A percentile compares a stretch with the other conserved stretches of the same genome.
Conservation (phyloP, 192 early-diverging fungal species). For the Obelidium mucronatum region DNA sequence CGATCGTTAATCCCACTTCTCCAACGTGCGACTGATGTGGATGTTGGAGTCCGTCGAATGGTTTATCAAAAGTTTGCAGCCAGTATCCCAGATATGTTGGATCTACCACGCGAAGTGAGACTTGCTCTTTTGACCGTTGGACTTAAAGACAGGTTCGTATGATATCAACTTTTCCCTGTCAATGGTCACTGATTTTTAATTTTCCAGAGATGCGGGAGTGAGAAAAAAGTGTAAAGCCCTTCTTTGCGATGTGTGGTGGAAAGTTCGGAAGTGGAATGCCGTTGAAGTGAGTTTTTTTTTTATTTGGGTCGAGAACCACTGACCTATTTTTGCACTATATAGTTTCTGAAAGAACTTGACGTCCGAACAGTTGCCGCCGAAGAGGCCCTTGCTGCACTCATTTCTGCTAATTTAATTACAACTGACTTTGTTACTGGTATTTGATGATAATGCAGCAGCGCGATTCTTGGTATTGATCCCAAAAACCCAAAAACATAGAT, state of each 20-base stretch:
- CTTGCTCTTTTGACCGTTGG: slow-evolving; percentile 21
- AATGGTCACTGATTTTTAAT: background rate
- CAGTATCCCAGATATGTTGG: slow-evolving; percentile 19
- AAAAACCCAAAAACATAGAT: slow-evolving; percentile 6
- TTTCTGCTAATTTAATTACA: background rate
- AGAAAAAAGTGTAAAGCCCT: slow-evolving; percentile 27
- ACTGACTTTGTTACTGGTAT: slow-evolving; percentile 25
- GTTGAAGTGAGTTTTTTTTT: background rate
- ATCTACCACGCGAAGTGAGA: slow-evolving; percentile 22
- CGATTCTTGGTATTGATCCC: no score
- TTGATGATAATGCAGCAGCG: no score
- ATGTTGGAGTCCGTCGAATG: slow-evolving; percentile 24
- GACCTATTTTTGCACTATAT: no score
- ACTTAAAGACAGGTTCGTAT: slow-evolving; percentile 18
- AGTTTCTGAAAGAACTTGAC: slow-evolving; percentile 29
- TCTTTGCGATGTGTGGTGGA: slow-evolving; percentile 30
- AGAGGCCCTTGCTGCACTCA: slow-evolving; percentile 16
- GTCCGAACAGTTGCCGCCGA: slow-evolving; percentile 13
- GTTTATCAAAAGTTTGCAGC: slow-evolving; percentile 32
- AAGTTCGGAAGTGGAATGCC: slow-evolving; percentile 1
- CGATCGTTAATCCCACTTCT: slow-evolving; percentile 20
- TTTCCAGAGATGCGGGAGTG: slow-evolving; percentile 21
- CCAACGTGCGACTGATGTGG: slow-evolving; percentile 36
- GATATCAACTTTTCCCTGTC: no score
- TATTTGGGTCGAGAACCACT: background rate